phyloP scores from a whole-genome alignment of 371 early-diverging fungal species.

The Mucor sp. region DNA sequence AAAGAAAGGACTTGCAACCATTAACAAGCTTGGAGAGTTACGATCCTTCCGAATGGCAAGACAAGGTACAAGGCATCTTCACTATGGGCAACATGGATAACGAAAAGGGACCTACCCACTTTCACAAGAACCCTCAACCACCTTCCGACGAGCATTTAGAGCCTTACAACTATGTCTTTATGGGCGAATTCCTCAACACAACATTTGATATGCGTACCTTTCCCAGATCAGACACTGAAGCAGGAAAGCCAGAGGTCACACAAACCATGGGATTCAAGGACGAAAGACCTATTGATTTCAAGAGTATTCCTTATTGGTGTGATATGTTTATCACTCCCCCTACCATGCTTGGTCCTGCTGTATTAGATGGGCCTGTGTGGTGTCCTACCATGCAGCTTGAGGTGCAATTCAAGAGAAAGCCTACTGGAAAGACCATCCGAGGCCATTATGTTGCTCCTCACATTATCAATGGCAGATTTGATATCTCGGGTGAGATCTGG shows the following conservation, averaged over 20 bases:
- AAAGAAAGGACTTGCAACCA: constrained; percentile 23
- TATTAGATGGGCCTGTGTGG: constrained; percentile 38
- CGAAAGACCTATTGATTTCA: constrained; percentile 39
- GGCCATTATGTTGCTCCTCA: constrained; percentile 39
- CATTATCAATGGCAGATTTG: constrained; percentile 46
- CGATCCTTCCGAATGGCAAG: constrained; percentile 23
- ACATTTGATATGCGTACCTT: constrained; percentile 10
- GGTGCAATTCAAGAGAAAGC: constrained; percentile 45
- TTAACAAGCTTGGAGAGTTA: constrained; percentile 19
- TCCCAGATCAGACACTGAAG: not conserved
- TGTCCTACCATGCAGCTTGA: constrained; percentile 53
- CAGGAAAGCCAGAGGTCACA: constrained; percentile 38
- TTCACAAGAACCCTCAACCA: constrained; percentile 22
- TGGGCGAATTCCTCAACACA: constrained; percentile 28
- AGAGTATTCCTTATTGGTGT: constrained; percentile 45
- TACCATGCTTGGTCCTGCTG: constrained; percentile 26
- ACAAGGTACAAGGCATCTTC: constrained; percentile 35
- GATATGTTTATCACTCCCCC: constrained; percentile 52
- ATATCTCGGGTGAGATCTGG: constrained; percentile 46
- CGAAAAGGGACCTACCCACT: constrained; percentile 36
- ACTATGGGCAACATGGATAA: constrained; percentile 49
- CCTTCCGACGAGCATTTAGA: constrained; percentile 23
- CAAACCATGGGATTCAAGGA: constrained; percentile 38
- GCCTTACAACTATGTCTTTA: constrained; percentile 30
- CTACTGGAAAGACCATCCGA: constrained; percentile 29